A percentile compares a stretch with the other conserved stretches of the same genome.
phyloP scores from a whole-genome alignment of 306 rosid species.

The Acacia confusa region DNA sequence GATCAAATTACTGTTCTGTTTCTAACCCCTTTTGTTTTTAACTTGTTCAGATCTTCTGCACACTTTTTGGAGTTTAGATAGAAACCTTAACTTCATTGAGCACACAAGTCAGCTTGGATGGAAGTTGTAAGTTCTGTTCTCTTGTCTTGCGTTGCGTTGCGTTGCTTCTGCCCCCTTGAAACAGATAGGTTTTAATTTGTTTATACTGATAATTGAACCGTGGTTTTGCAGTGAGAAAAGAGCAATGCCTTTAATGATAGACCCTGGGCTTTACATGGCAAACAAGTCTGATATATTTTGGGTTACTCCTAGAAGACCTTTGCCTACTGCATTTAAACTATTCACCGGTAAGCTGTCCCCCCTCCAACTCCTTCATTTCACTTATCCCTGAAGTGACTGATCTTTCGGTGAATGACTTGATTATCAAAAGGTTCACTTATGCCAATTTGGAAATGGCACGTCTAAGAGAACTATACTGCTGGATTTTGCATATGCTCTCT shows the following conservation, averaged over 20 bases:
- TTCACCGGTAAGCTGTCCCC: conserved; percentile 71
- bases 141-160: conserved; percentile 18
- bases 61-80: conserved; percentile 60
- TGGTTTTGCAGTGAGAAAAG: conserved; percentile 66
- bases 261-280: conserved; percentile 82
- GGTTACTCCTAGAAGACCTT: conserved; percentile 66
- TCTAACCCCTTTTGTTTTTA: conserved; percentile 21
- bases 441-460: neutral
- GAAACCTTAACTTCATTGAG: conserved; percentile 80
- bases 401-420: conserved; percentile 8
- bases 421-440: neutral
- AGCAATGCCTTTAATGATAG: conserved; percentile 84
- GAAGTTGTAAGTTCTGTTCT: conserved; percentile 67
- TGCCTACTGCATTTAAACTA: conserved; percentile 79
- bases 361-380: conserved; percentile 18
- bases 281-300: conserved; percentile 70
- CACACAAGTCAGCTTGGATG: conserved; percentile 91
- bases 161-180: neutral
- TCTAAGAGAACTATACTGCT: conserved; percentile 3
- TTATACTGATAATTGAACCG: conserved; percentile 9
- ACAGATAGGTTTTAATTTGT: neutral
- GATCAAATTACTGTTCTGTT: neutral
- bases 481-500: neutral
- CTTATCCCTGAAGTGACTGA: neutral
- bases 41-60: conserved; percentile 67